These are phyloP conservation scores for Penicillium salamii DNA, from an alignment of 495 filamentous ascomycete species.

Conservation along the genomic window DNA sequence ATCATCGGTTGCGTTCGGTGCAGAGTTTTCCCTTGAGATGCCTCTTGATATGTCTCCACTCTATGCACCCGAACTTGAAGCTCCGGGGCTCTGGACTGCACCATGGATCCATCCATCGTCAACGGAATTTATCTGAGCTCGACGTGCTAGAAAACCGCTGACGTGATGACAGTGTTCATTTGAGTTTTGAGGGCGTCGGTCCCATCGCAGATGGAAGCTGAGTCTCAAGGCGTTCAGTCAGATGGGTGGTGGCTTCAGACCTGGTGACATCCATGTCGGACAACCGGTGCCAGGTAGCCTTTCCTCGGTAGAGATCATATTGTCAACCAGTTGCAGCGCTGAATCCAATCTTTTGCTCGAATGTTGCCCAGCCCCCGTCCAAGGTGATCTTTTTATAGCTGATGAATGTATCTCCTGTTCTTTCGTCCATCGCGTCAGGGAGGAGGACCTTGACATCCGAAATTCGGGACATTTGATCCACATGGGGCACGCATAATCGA, in stretches of 20 bases:
- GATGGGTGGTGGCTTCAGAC: too few relatives aligned
- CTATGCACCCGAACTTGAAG: slow-evolving; percentile 5
- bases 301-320: too few relatives aligned
- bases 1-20: neutral
- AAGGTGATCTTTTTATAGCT: slow-evolving; percentile 7
- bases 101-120: slow-evolving; percentile 1
- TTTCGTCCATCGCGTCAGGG: neutral
- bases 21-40: slow-evolving; percentile 5
- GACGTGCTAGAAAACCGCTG: too few relatives aligned
- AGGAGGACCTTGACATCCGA: slow-evolving; percentile 13
- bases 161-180: too few relatives aligned
- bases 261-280: too few relatives aligned
- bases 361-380: slow-evolving; percentile 4
- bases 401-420: slow-evolving; percentile 5
- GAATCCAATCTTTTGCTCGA: neutral
- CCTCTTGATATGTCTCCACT: slow-evolving; percentile 11
- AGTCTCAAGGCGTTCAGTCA: too few relatives aligned
- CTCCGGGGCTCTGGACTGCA: slow-evolving; percentile 4
- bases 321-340: neutral
- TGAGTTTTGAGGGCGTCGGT: too few relatives aligned
- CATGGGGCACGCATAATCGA: neutral
- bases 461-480: neutral
- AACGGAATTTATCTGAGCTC: neutral
- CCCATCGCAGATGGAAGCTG: too few relatives aligned
- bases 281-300: too few relatives aligned